Conservation (phyloP, 2,329 filamentous ascomycete species). For the Falciphora oryzae region DNA sequence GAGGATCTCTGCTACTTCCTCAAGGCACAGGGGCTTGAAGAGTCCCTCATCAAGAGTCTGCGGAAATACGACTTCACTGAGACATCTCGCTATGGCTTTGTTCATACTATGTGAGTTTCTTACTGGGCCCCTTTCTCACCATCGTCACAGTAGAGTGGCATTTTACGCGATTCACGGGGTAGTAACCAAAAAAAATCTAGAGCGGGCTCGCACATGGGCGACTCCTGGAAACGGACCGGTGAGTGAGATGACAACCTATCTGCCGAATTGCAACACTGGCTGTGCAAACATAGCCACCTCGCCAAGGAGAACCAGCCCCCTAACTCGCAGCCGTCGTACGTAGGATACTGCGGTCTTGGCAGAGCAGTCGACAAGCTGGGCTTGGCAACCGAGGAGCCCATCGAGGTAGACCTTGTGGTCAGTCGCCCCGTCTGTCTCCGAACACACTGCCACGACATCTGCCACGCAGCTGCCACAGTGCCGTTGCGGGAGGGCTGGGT, state of each 20-base stretch:
- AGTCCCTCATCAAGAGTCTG: constrained; percentile 61
- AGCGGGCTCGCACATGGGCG: constrained; percentile 49
- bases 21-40: constrained; percentile 56
- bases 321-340: not conserved
- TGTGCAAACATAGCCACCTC: constrained; percentile 1
- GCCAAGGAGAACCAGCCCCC: not conserved
- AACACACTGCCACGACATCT: constrained; percentile 14
- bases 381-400: constrained; percentile 43
- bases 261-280: constrained; percentile 10
- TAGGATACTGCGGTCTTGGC: constrained; percentile 71
- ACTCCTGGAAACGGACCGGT: constrained; percentile 38
- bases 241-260: constrained; percentile 13
- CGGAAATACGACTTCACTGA: constrained; percentile 74
- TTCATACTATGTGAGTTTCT: constrained; percentile 69
- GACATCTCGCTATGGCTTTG: constrained; percentile 68
- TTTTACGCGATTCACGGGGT: no score
- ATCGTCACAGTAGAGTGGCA: constrained; percentile 16
- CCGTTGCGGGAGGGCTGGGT: no score
- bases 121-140: constrained; percentile 9
- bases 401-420: constrained; percentile 71
- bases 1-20: constrained; percentile 68
- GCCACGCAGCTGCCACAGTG: no score
- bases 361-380: constrained; percentile 59
- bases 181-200: constrained; percentile 26
- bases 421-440: constrained; percentile 20